Evolutionary conservation across 2,329 filamentous ascomycete genomes (phyloP), one percentile per base, ranked within the genome.

Genomic region (Trichophyton mentagrophytes): DNA sequence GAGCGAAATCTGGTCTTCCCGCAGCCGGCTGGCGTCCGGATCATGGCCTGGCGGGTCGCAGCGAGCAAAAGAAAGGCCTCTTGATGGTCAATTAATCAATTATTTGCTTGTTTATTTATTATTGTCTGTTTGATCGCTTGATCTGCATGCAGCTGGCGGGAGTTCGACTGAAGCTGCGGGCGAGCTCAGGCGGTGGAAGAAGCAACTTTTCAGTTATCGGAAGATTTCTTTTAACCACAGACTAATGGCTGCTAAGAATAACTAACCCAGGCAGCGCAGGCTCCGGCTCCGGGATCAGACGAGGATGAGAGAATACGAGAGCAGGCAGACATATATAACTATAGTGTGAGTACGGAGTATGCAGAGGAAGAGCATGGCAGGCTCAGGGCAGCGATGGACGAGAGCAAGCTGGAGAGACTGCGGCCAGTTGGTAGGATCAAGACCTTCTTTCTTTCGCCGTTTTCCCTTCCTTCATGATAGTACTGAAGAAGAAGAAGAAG

Each of bases 401-500:
- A 13, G 51, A 20, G 27, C 27, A 36, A 57, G 27, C 47, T 68
- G 6, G 67, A 72, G 51, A 69, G 60, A 27, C 59, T 73, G 46
- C 70, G 71, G 3, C 59, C 68, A 25, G 67, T 69, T 22, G 71
- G 71, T 70, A 55, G 65, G 69, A 67, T 22, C 22, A 22, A 22
- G 2, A 9, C 22, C n/a, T n/a, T n/a, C n/a, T n/a, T n/a, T n/a
- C n/a, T n/a, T n/a, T n/a, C n/a, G n/a, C n/a, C n/a, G n/a, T n/a
- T n/a, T n/a, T n/a, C n/a, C n/a, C n/a, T n/a, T n/a, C n/a, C n/a
- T n/a, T n/a, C n/a, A n/a, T n/a, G n/a, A n/a, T n/a, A n/a, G n/a
- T n/a, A 13, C 11, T 59, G 5, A 20, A 5, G 22, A 47, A 13
- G 40, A 17, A 38, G 59, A 60, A 7, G 20, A 55, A 56, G 36